A percentile compares a stretch with the other conserved stretches of the same genome.
Evolutionary conservation across 345 rosid species (phyloP).

Genomic region (Erysimum cheiranthoides): DNA sequence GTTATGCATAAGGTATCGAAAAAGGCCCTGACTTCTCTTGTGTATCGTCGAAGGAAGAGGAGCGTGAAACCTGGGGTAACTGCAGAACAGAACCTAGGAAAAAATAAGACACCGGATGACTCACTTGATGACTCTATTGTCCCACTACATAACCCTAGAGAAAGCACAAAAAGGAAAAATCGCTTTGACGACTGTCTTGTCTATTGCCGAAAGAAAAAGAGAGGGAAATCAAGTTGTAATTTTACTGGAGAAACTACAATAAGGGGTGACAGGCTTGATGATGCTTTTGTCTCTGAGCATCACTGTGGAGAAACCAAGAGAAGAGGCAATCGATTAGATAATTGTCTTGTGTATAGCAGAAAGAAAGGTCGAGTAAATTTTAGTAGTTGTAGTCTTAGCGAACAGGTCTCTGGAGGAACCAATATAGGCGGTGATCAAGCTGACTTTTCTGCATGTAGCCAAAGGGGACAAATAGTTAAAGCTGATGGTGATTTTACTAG

Average conservation of each 20-base stretch:
- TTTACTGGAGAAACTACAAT: constrained; percentile 17
- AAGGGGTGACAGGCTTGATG: constrained; percentile 30
- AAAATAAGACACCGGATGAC: constrained; percentile 28
- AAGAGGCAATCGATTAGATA: constrained; percentile 28
- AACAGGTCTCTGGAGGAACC: constrained; percentile 29
- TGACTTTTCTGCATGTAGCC: constrained; percentile 30
- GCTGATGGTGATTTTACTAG: constrained; percentile 27
- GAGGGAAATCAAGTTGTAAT: constrained; percentile 19
- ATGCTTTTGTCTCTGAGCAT: constrained; percentile 28
- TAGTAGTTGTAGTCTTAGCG: constrained; percentile 20
- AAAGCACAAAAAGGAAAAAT: constrained; percentile 32
- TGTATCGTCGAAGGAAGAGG: constrained; percentile 67
- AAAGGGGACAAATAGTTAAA: constrained; percentile 17
- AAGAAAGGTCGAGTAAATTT: constrained; percentile 33
- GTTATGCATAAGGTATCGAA: constrained; percentile 52
- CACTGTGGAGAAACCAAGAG: constrained; percentile 36
- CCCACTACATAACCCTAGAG: constrained; percentile 28
- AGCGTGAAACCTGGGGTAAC: constrained; percentile 34
- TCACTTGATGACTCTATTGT: constrained; percentile 34
- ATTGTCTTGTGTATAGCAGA: constrained; percentile 35
- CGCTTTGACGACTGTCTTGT: constrained; percentile 41
- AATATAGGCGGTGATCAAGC: constrained; percentile 27
- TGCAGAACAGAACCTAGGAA: constrained; percentile 20
- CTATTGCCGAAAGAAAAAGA: constrained; percentile 41
- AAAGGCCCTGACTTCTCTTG: constrained; percentile 50